Conservation (phyloP, 208 protist species). For the Novymonas esmeraldas region DNA sequence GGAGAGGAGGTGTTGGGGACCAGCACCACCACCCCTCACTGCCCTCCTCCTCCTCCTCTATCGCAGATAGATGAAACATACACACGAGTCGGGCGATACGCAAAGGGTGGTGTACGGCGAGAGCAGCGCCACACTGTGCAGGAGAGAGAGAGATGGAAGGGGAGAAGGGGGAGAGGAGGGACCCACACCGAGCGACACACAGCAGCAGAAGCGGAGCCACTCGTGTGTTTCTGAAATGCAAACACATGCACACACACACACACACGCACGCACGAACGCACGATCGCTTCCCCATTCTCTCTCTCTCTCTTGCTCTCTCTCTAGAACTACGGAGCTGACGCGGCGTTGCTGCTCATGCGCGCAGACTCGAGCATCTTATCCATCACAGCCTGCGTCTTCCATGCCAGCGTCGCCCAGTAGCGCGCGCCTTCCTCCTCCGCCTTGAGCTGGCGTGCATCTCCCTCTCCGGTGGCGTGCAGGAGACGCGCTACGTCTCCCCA, state of each 20-base stretch:
- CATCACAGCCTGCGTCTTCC: slow-evolving; percentile 68
- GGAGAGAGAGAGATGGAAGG: neutral
- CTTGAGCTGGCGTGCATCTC: slow-evolving; percentile 15
- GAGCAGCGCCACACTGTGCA: too few relatives aligned
- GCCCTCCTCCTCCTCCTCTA: too few relatives aligned
- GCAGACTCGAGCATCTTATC: slow-evolving; percentile 67
- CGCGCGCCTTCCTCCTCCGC: slow-evolving; percentile 38
- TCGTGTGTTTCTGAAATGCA: too few relatives aligned
- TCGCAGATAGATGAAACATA: too few relatives aligned
- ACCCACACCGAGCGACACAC: neutral
- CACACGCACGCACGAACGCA: neutral
- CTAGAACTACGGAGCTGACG: neutral
- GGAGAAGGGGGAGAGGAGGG: neutral
- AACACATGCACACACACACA: neutral
- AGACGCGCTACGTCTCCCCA: slow-evolving; percentile 43
- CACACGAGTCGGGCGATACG: too few relatives aligned
- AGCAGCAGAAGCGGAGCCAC: too few relatives aligned
- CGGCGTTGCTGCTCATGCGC: neutral
- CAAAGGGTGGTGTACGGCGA: too few relatives aligned
- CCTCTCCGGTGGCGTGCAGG: slow-evolving; percentile 33
- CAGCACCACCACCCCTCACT: too few relatives aligned
- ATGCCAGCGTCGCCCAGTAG: slow-evolving; percentile 45
- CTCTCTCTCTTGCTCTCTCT: neutral
- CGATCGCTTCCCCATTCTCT: neutral
- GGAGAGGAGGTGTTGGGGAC: neutral